Evolutionary conservation across 305 asterid genomes (phyloP).

Genomic region (Fraxinus angustifolia): DNA sequence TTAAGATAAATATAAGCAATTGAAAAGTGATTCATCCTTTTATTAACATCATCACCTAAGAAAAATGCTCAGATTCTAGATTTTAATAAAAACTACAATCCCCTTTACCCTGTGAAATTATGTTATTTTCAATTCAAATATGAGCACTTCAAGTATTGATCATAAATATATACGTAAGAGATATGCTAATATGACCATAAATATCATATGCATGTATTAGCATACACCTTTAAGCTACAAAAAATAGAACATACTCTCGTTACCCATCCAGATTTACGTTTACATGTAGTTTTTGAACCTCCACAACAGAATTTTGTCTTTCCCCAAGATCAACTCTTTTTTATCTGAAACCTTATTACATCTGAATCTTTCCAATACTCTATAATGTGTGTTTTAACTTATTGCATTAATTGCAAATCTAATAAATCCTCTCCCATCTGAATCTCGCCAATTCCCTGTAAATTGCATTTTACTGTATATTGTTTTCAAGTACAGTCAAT

Average conservation of each 20-base stretch:
- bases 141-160: conserved; percentile 18
- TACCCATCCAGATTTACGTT: not conserved
- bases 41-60: no score
- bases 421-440: not conserved
- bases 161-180: not conserved
- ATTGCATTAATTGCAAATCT: not conserved
- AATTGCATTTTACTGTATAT: not conserved
- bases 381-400: not conserved
- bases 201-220: not conserved
- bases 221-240: not conserved
- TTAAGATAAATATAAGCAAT: no score
- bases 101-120: not conserved
- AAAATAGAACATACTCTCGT: not conserved
- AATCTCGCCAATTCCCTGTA: not conserved
- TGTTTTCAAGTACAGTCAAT: not conserved
- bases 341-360: not conserved
- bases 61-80: conserved; percentile 78
- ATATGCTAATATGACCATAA: not conserved
- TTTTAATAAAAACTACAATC: conserved; percentile 20
- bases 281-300: not conserved
- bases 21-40: not conserved
- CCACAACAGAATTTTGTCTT: not conserved
- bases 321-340: not conserved
- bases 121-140: not conserved
- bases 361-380: not conserved